These are phyloP conservation scores for Wakefieldia striispora DNA, from an alignment of 768 basidiomycete genomes.

Conservation along the genomic window DNA sequence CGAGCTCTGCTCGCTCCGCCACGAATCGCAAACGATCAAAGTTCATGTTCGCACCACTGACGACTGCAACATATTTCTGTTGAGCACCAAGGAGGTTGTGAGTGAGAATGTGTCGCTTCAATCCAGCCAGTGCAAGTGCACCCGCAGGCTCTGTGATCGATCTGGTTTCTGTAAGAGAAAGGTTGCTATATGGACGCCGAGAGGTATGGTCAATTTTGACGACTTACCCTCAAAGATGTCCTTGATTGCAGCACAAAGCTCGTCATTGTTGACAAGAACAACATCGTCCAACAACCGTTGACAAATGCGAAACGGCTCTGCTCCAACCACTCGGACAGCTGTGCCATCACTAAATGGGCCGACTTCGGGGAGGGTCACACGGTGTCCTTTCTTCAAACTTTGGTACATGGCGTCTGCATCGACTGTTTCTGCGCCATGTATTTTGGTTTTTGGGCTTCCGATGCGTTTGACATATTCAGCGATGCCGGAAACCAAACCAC, in stretches of 20 bases:
- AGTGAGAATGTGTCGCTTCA: constrained; percentile 82
- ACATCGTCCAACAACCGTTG: constrained; percentile 78
- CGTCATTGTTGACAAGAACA: constrained; percentile 88
- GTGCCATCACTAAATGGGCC: constrained; percentile 98
- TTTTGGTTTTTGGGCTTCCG: constrained; percentile 75
- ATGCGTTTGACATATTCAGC: constrained; percentile 91
- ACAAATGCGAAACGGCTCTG: constrained; percentile 93
- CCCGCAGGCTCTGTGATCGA: constrained; percentile 97
- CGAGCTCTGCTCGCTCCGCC: constrained; percentile 96
- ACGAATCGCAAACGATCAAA: constrained; percentile 96
- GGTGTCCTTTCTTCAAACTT: constrained; percentile 77
- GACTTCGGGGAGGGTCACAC: constrained; percentile 83
- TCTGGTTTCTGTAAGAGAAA: constrained; percentile 62
- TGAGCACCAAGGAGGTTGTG: constrained; percentile 81
- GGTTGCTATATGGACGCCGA: not conserved
- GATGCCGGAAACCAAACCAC: constrained; percentile 90
- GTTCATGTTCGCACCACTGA: constrained; percentile 99
- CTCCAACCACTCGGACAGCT: constrained; percentile 92
- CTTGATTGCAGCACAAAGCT: constrained; percentile 97
- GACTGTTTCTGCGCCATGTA: constrained; percentile 90
- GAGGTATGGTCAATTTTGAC: not conserved
- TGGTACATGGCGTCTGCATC: constrained; percentile 93
- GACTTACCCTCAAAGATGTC: constrained; percentile 92
- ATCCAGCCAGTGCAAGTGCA: constrained; percentile 85
- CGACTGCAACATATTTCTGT: constrained; percentile 85